Percentiles rank a stretch among this genome's conserved stretches.
phyloP scores from a whole-genome alignment of 1,284 basidiomycete species.

The Ganoderma resinaceum region DNA sequence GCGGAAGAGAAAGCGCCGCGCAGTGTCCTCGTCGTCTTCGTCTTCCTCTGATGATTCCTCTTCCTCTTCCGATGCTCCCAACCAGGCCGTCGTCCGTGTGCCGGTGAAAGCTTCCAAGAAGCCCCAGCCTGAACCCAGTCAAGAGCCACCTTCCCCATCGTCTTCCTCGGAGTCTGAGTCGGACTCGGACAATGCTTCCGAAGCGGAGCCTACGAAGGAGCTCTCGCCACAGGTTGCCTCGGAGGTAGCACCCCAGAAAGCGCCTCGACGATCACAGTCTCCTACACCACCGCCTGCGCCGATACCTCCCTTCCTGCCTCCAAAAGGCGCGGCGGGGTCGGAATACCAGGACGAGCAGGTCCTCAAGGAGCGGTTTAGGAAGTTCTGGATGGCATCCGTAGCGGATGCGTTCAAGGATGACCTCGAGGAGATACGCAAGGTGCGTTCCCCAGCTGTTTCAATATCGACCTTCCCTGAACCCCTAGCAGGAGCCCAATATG shows the following conservation, averaged over 20 bases:
- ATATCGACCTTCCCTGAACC: neutral
- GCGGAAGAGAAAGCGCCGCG: conserved; percentile 49
- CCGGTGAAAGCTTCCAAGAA: conserved; percentile 17
- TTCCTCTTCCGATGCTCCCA: conserved; percentile 33
- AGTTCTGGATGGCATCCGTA: conserved; percentile 83
- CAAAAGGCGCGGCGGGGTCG: conserved; percentile 35
- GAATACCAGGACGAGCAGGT: conserved; percentile 52
- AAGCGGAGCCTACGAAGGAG: conserved; percentile 16
- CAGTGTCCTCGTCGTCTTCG: conserved; percentile 44
- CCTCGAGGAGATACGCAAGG: conserved; percentile 79
- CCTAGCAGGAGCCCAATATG: conserved; percentile 71
- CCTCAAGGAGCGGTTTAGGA: conserved; percentile 70
- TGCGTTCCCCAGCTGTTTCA: conserved; percentile 35
- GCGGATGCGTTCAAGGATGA: conserved; percentile 82
- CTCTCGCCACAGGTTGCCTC: conserved; percentile 14
- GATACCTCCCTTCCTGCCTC: conserved; percentile 60
- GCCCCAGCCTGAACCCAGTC: conserved; percentile 15
- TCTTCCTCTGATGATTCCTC: conserved; percentile 41
- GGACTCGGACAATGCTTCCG: conserved; percentile 28
- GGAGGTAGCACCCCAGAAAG: conserved; percentile 9
- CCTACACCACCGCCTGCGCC: conserved; percentile 59
- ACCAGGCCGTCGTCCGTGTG: conserved; percentile 25
- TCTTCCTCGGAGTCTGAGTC: conserved; percentile 27
- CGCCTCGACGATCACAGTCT: conserved; percentile 46
- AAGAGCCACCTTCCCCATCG: conserved; percentile 25